Percentiles rank a stretch among this genome's conserved stretches.
Conservation (phyloP, 2,329 filamentous ascomycete species). For the Clonostachys rhizophaga region DNA sequence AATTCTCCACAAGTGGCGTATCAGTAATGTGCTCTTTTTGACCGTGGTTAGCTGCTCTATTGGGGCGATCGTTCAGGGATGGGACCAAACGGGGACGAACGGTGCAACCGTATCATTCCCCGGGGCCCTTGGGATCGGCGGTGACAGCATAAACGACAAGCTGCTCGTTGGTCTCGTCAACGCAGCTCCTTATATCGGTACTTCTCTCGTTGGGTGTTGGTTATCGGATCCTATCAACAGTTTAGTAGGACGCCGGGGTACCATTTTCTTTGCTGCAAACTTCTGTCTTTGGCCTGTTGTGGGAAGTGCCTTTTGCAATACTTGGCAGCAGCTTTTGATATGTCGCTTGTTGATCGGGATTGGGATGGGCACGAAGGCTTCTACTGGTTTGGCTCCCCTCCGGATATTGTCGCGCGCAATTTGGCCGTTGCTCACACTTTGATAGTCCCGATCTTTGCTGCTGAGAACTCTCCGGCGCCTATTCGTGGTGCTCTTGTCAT, state of each 20-base stretch:
- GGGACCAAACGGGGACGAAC: slow-evolving; percentile 63
- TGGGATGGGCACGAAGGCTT: slow-evolving; percentile 71
- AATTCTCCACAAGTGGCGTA: slow-evolving; percentile 62
- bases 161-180: slow-evolving; percentile 66
- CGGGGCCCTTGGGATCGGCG: slow-evolving; percentile 37
- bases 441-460: slow-evolving; percentile 70
- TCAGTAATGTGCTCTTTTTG: slow-evolving; percentile 57
- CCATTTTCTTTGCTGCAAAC: slow-evolving; percentile 70
- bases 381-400: slow-evolving; percentile 36
- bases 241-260: slow-evolving; percentile 35
- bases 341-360: slow-evolving; percentile 72
- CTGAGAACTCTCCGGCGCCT: slow-evolving; percentile 65
- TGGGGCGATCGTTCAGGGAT: slow-evolving; percentile 65
- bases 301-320: slow-evolving; percentile 66
- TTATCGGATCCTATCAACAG: slow-evolving; percentile 58
- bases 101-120: slow-evolving; percentile 61
- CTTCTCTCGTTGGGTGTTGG: slow-evolving; percentile 53
- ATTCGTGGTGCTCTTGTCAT: slow-evolving; percentile 76
- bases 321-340: slow-evolving; percentile 67
- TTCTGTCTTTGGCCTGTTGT: slow-evolving; percentile 68
- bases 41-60: slow-evolving; percentile 66
- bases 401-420: neutral
- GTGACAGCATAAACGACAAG: slow-evolving; percentile 25
- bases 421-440: slow-evolving; percentile 15
- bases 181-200: slow-evolving; percentile 45